Evolutionary conservation across 345 rosid species (phyloP), one percentile per base, ranked within the genome.

Genomic region (Eucalyptus curtisii): DNA sequence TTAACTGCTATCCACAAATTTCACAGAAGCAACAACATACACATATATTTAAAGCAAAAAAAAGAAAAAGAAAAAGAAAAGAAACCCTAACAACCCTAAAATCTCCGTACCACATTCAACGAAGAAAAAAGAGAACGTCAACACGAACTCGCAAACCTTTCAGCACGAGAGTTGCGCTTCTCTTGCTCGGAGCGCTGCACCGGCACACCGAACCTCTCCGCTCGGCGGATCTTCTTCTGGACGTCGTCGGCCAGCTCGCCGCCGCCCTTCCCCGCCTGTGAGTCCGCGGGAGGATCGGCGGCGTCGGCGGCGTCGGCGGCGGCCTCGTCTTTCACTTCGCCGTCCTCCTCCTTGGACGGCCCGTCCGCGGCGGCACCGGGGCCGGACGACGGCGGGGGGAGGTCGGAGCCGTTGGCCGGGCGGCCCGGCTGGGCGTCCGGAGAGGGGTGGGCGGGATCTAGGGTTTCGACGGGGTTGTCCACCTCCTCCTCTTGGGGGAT

Each of bases 91-190:
- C 47, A 40, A 76, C 84, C 37, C 84, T 40, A 40, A 40, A 31
- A 8, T 37, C 71, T 55, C 42, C 24, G 27, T 22, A 7, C 84
- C 47, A 13, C 33, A 40, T 50, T 81, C 49, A 16, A 87, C 45
- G 16, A 24, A 86, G 37, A 42, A 33, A 19, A 86, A 2, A 85
- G 48, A 31, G 53, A 64, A 88, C 71, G 47, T 25, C 31, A 64
- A 84, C 13, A 40, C 2, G 42, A 76, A 76, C 84, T 20, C 40
- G 81, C 52, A 55, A 89, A 97, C 99, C 99, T 96, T 92, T 95
- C 99, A 64, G 99, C 98, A 16, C 99, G 97, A 88, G 97, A 94
- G 94, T 92, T 94, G 48, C 98, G 99, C 89, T 98, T 98, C 94
- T 98, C 99, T 88, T 94, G 91, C 92, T 98, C 99, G 1, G 98